Conservation (phyloP, 2,329 filamentous ascomycete genomes). For the Penicillium sp. region DNA sequence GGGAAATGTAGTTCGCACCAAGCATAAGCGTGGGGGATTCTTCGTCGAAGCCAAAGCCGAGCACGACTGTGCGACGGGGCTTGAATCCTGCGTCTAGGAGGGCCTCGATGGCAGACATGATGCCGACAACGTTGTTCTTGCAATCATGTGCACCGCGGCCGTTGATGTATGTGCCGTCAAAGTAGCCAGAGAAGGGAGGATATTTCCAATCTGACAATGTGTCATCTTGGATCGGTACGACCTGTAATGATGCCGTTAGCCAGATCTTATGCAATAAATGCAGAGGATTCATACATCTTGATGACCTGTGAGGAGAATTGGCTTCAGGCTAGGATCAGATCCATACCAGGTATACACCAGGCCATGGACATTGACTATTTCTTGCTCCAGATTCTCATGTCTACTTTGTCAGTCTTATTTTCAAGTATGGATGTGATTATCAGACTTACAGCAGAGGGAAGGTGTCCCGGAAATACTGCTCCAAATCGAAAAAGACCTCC, state of each 20-base stretch:
- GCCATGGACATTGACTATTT: constrained; percentile 60
- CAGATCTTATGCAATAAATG: not conserved
- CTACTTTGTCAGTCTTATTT: constrained; percentile 15
- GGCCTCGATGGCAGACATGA: constrained; percentile 52
- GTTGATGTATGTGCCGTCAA: constrained; percentile 53
- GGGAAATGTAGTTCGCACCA: constrained; percentile 48
- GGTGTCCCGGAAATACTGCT: constrained; percentile 44
- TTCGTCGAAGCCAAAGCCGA: constrained; percentile 64
- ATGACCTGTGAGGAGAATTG: constrained; percentile 52
- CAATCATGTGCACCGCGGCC: constrained; percentile 53
- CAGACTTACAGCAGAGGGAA: constrained; percentile 50
- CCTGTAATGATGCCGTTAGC: not conserved
- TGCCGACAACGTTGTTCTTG: constrained; percentile 53
- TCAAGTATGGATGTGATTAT: too few relatives aligned
- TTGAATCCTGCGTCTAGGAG: constrained; percentile 50
- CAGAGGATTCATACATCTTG: constrained; percentile 43
- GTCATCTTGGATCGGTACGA: constrained; percentile 30
- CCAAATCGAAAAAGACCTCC: constrained; percentile 55
- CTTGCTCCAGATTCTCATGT: constrained; percentile 39
- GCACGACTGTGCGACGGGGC: constrained; percentile 54
- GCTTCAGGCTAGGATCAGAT: constrained; percentile 49
- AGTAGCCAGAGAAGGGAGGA: constrained; percentile 51
- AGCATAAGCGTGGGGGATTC: constrained; percentile 58
- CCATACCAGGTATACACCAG: constrained; percentile 59
- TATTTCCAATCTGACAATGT: constrained; percentile 50